Base-by-base conservation (phyloP, 176 grass and related monocot genomes). In the Lolium rigidum region DNA sequence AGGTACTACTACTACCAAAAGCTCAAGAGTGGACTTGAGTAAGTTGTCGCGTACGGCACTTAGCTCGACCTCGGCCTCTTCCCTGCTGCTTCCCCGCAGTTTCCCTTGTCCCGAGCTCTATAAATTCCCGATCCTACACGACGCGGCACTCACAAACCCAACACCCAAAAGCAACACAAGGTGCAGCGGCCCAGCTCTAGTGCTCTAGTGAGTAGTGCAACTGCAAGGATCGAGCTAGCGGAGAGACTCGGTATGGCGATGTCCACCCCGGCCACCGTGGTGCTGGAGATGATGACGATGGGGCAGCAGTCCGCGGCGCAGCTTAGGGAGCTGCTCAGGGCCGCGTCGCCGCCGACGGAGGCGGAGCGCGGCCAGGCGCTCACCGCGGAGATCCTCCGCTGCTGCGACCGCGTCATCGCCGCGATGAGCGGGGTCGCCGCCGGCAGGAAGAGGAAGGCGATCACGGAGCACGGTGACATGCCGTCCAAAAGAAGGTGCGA, bases 231-330 rank as follows among this genome's bases (percentile, higher is more conserved):
- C 31, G 31, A 25, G 77, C 13, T 15, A 75, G 10, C 9, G 7
- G 77, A 41, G 18, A 44, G 10, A 48, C 47, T 17, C 14, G 37
- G 18, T 3, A 91, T 91, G 89, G 64, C 82, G 61, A 61, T 82
- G 61, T 54, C 37, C 50, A 85, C 39, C 61, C 69, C 70, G 43
- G 47, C 82, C 0, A 51, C 85, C 51, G 85, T 91, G 77, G 82
- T 85, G 6, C 52, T 85, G 61, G 85, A 91, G 86, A 77, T 88
- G 51, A 88, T 91, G 89, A 77, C 81, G 16, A 84, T 81, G 89
- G 89, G 77, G 21, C 81, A 81, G 76, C 68, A 88, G 61, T 84
- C 82, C 17, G 85, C 89, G n/a, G 61, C 61, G 76, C 75, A 84
- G 77, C 85, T 91, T 70, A 22, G 26, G 10, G 85, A 87, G 17